phyloP scores from a whole-genome alignment of 2,329 filamentous ascomycete genomes.

The Ampelomyces quisqualis region DNA sequence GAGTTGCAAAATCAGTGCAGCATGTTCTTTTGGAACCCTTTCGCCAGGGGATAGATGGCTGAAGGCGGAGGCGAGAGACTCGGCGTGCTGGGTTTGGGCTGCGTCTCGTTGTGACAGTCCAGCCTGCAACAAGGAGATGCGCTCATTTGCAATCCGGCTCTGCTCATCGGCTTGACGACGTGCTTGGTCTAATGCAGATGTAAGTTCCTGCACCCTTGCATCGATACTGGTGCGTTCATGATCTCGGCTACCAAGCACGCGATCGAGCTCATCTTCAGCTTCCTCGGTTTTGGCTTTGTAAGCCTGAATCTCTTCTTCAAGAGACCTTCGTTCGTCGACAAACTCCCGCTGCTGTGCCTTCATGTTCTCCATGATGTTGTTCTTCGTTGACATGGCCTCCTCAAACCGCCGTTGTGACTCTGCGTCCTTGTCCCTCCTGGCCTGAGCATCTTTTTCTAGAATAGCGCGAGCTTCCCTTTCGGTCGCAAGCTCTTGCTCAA shows the following conservation, averaged over 20 bases:
- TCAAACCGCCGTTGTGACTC: slow-evolving; percentile 70
- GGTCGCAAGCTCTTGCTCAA: slow-evolving; percentile 75
- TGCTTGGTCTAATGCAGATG: slow-evolving; percentile 68
- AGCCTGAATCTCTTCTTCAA: slow-evolving; percentile 77
- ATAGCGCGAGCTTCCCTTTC: slow-evolving; percentile 68
- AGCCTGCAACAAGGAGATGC: slow-evolving; percentile 54
- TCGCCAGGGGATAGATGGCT: slow-evolving; percentile 41
- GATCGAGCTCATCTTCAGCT: slow-evolving; percentile 86
- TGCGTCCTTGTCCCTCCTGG: slow-evolving; percentile 56
- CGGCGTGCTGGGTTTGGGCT: slow-evolving; percentile 27
- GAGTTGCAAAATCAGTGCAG: slow-evolving; percentile 44
- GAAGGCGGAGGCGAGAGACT: slow-evolving; percentile 40
- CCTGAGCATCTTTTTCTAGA: slow-evolving; percentile 69
- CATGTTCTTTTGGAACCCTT: slow-evolving; percentile 41
- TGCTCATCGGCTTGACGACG: slow-evolving; percentile 53
- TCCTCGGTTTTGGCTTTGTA: slow-evolving; percentile 81
- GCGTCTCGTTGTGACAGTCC: slow-evolving; percentile 59
- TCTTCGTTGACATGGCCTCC: slow-evolving; percentile 88
- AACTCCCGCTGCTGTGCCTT: slow-evolving; percentile 90
- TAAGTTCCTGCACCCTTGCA: slow-evolving; percentile 65
- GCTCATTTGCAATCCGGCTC: slow-evolving; percentile 45
- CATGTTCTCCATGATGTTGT: slow-evolving; percentile 91
- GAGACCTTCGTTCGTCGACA: slow-evolving; percentile 74
- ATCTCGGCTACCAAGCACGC: slow-evolving; percentile 78
- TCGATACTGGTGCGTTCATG: slow-evolving; percentile 74